These are phyloP conservation scores for Aspergillus unguis DNA, from an alignment of 2,329 filamentous ascomycete species.

Conservation along the genomic window DNA sequence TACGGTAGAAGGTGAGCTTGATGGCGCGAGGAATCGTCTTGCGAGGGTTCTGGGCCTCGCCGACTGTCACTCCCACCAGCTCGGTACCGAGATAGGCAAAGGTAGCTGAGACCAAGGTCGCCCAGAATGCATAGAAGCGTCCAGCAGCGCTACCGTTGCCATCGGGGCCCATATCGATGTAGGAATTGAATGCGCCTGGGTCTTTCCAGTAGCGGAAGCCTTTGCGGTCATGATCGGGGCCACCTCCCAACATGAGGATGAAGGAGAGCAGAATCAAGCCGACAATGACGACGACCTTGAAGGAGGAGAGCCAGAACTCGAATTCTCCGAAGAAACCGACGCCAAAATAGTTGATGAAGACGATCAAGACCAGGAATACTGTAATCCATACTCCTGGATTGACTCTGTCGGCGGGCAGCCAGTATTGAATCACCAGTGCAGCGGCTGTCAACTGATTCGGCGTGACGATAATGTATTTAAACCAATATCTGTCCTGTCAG, in stretches of 20 bases:
- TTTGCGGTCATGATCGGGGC: constrained; percentile 58
- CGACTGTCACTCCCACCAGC: constrained; percentile 73
- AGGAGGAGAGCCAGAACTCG: constrained; percentile 58
- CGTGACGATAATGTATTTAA: constrained; percentile 79
- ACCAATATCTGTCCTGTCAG: constrained; percentile 48
- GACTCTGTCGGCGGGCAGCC: constrained; percentile 62
- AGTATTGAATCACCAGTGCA: constrained; percentile 75
- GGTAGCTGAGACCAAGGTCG: constrained; percentile 69
- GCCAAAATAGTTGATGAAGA: constrained; percentile 67
- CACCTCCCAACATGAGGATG: constrained; percentile 63
- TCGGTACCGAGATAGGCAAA: constrained; percentile 78
- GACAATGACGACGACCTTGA: constrained; percentile 67
- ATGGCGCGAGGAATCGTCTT: constrained; percentile 73
- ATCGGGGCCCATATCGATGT: constrained; percentile 30
- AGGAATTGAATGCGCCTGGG: constrained; percentile 58
- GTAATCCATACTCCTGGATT: constrained; percentile 80
- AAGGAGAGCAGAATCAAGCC: constrained; percentile 64
- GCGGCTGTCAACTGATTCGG: constrained; percentile 80
- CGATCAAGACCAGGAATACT: constrained; percentile 61
- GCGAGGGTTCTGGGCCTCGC: constrained; percentile 75
- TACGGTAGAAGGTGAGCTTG: constrained; percentile 77
- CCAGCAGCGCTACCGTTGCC: constrained; percentile 42
- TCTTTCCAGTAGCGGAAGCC: constrained; percentile 66
- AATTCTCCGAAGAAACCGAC: constrained; percentile 68
- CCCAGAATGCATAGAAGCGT: constrained; percentile 64